phyloP scores from a whole-genome alignment of 2,329 filamentous ascomycete genomes.

The Graphilbum ipis-grandicollis region DNA sequence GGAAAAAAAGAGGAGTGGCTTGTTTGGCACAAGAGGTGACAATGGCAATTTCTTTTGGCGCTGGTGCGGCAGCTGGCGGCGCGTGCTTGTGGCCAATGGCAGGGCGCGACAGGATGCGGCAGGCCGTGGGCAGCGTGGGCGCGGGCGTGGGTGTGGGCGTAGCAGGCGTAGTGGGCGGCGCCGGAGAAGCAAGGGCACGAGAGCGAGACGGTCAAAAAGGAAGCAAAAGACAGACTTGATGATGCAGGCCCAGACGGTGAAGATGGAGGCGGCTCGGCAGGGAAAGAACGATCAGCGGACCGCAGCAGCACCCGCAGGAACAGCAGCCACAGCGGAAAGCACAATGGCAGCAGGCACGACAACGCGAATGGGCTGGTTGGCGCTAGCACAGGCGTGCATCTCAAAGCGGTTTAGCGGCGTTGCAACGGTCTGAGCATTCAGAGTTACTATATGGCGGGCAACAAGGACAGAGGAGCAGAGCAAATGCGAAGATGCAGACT shows the following conservation, averaged over 20 bases:
- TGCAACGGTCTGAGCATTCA: constrained; percentile 5
- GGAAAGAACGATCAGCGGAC: constrained; percentile 2
- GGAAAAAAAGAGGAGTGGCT: background rate
- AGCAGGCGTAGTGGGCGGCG: background rate
- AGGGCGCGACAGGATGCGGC: background rate
- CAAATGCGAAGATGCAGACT: too few relatives aligned
- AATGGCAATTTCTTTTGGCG: constrained; percentile 6
- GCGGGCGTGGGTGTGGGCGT: background rate
- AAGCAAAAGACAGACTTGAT: background rate
- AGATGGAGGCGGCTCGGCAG: background rate
- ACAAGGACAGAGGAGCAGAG: background rate
- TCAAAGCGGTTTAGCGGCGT: constrained; percentile 8
- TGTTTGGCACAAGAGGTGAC: too few relatives aligned
- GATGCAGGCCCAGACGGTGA: background rate
- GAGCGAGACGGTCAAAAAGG: background rate
- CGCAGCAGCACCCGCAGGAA: background rate
- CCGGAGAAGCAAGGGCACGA: background rate
- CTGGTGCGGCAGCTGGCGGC: constrained; percentile 2
- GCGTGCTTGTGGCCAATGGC: constrained; percentile 6
- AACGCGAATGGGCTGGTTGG: too few relatives aligned
- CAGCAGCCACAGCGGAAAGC: too few relatives aligned
- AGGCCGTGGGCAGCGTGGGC: background rate
- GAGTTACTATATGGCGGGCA: too few relatives aligned
- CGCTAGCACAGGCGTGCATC: background rate
- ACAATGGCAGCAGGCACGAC: background rate